phyloP scores from a whole-genome alignment of 169 alveolate species.

The Plasmodium coatneyi region DNA sequence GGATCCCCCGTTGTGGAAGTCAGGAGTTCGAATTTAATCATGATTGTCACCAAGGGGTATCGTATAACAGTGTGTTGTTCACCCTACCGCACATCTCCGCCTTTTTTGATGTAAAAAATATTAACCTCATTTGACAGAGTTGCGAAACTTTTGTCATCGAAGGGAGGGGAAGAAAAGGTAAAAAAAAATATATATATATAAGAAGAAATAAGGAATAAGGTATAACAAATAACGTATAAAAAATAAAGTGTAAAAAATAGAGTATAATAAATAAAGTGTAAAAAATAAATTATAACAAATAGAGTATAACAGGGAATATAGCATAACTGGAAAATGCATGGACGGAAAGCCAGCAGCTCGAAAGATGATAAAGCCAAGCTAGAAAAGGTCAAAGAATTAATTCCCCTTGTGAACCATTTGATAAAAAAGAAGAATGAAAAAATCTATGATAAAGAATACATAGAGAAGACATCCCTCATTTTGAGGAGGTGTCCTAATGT shows the following conservation, averaged over 20 bases:
- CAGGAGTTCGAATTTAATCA: background rate
- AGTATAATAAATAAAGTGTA: background rate
- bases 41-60: background rate
- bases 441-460: slow-evolving; percentile 36
- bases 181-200: background rate
- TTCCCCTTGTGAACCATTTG: slow-evolving; percentile 31
- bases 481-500: slow-evolving; percentile 56
- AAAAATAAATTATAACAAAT: too few relatives aligned
- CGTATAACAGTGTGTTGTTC: background rate
- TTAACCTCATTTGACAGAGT: background rate
- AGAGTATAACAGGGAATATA: background rate
- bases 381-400: slow-evolving; percentile 56
- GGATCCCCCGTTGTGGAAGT: background rate
- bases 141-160: background rate
- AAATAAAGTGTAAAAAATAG: background rate
- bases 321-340: slow-evolving; percentile 49
- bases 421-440: slow-evolving; percentile 35
- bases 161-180: background rate
- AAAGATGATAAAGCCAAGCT: slow-evolving; percentile 25
- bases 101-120: background rate
- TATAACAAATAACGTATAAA: too few relatives aligned
- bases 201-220: too few relatives aligned
- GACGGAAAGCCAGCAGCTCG: slow-evolving; percentile 39
- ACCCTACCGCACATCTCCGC: background rate
- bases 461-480: slow-evolving; percentile 27